Conservation (phyloP, 116 monocot genomes). For the Zostera marina region DNA sequence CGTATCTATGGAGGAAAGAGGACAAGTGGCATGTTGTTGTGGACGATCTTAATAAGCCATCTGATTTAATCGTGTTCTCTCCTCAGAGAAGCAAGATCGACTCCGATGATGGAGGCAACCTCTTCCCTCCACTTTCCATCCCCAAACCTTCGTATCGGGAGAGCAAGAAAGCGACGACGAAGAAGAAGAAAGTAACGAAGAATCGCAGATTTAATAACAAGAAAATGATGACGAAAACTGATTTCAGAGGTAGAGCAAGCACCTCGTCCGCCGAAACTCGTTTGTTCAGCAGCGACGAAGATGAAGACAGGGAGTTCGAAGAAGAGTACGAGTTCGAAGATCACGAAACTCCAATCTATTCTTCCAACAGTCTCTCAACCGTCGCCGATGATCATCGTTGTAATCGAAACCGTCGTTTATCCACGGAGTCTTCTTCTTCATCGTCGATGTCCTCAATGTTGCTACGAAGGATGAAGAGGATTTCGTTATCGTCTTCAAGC, state of each 20-base stretch:
- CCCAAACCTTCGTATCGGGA: not conserved
- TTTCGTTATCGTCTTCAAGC: conserved; percentile 2
- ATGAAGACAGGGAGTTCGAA: conserved; percentile 9
- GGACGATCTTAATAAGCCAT: conserved; percentile 1
- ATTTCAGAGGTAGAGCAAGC: conserved; percentile 11
- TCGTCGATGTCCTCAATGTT: not conserved
- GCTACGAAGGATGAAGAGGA: conserved; percentile 7
- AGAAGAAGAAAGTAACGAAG: conserved; percentile 1
- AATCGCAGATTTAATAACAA: conserved; percentile 5
- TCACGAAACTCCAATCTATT: conserved; percentile 15
- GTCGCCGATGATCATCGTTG: not conserved
- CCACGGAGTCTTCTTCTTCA: not conserved
- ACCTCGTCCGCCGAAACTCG: conserved; percentile 35
- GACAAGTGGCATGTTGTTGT: conserved; percentile 26
- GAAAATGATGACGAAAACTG: conserved; percentile 6
- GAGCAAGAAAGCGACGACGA: not conserved
- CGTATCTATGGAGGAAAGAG: conserved; percentile 32
- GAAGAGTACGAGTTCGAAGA: conserved; percentile 11
- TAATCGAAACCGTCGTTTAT: not conserved
- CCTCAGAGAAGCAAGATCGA: conserved; percentile 44
- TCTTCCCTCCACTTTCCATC: conserved; percentile 11
- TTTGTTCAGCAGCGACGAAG: conserved; percentile 55
- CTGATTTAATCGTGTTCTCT: not conserved
- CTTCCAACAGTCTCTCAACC: conserved; percentile 11
- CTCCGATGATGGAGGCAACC: conserved; percentile 10